These are phyloP conservation scores for Tulasnella sp. DNA, from an alignment of 768 basidiomycete species.

Conservation along the genomic window DNA sequence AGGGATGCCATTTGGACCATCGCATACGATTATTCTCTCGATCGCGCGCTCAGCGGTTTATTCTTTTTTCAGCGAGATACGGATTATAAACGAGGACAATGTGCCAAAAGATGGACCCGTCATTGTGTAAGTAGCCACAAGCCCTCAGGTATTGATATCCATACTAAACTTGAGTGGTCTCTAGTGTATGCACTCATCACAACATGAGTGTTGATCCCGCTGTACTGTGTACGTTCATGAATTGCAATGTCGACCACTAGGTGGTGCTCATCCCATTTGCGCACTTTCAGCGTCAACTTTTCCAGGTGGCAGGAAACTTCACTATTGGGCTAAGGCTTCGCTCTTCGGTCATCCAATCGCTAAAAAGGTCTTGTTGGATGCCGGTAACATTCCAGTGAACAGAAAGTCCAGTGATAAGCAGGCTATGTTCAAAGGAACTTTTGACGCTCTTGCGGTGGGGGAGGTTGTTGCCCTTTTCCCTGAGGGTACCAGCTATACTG, in stretches of 20 bases:
- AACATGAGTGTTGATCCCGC: constrained; percentile 93
- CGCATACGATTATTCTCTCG: constrained; percentile 55
- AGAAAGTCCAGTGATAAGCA: constrained; percentile 88
- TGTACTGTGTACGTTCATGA: constrained; percentile 49
- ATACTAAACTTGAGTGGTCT: too few relatives aligned
- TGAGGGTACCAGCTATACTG: constrained; percentile 73
- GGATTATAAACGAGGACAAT: constrained; percentile 76
- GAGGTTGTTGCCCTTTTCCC: constrained; percentile 87
- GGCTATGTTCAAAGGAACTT: constrained; percentile 74
- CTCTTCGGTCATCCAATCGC: constrained; percentile 71
- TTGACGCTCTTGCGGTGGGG: constrained; percentile 69
- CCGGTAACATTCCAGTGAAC: constrained; percentile 97
- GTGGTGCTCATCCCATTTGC: neutral
- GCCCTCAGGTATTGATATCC: too few relatives aligned
- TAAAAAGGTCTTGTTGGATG: constrained; percentile 61
- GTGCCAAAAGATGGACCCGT: constrained; percentile 82
- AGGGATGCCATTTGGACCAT: constrained; percentile 28
- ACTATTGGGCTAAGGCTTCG: constrained; percentile 91
- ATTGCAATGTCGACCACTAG: neutral
- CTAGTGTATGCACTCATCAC: constrained; percentile 76
- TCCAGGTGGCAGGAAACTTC: constrained; percentile 66
- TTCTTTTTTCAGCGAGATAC: constrained; percentile 82
- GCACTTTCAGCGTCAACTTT: constrained; percentile 55
- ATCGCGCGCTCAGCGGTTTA: constrained; percentile 61
- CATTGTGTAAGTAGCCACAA: constrained; percentile 58